These are phyloP conservation scores for Nitzschia sp. DNA, from an alignment of 108 stramenopile genomes.

Conservation along the genomic window DNA sequence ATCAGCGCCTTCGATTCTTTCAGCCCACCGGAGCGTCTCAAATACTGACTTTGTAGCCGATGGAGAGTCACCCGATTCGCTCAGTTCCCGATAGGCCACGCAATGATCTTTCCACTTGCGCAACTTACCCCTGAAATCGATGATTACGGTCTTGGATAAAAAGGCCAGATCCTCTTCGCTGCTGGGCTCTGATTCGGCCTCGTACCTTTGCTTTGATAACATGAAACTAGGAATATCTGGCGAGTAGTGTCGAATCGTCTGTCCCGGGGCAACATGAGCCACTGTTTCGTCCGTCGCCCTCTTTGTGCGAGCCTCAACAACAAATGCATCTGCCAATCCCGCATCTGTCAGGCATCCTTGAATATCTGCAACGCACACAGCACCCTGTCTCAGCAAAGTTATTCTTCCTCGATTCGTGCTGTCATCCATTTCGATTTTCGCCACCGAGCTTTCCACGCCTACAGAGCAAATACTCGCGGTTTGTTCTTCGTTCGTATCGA, in stretches of 20 bases:
- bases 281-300: slow-evolving; percentile 53
- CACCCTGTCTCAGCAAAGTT: slow-evolving; percentile 77
- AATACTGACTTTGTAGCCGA: slow-evolving; percentile 77
- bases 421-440: slow-evolving; percentile 62
- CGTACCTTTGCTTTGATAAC: slow-evolving; percentile 35
- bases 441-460: slow-evolving; percentile 87
- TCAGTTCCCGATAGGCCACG: slow-evolving; percentile 84
- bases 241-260: slow-evolving; percentile 94
- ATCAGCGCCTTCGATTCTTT: slow-evolving; percentile 59
- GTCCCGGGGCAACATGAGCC: slow-evolving; percentile 88
- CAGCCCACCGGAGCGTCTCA: slow-evolving; percentile 89
- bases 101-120: slow-evolving; percentile 44
- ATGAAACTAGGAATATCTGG: slow-evolving; percentile 90
- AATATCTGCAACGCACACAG: slow-evolving; percentile 63
- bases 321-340: slow-evolving; percentile 41
- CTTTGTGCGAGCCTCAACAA: slow-evolving; percentile 37
- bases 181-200: not conserved
- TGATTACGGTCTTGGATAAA: slow-evolving; percentile 62
- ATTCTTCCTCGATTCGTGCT: slow-evolving; percentile 41
- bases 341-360: slow-evolving; percentile 42
- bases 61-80: slow-evolving; percentile 53
- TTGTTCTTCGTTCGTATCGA: slow-evolving; percentile 52
- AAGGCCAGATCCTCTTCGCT: slow-evolving; percentile 18
- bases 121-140: slow-evolving; percentile 85
- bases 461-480: slow-evolving; percentile 51